Conservation (phyloP, 345 rosid genomes). For the Brassica incana region DNA sequence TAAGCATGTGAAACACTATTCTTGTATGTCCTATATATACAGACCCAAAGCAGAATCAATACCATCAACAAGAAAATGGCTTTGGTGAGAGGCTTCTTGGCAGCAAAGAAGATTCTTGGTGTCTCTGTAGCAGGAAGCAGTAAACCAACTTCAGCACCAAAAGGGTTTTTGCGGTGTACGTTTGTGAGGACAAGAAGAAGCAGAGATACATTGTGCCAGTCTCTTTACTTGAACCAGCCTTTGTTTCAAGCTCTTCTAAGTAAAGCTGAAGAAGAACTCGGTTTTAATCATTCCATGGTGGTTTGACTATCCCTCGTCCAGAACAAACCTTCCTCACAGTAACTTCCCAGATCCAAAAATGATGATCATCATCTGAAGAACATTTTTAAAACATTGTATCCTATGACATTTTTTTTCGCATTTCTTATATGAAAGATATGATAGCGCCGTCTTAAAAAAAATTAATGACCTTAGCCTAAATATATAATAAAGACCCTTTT, state of each 20-base stretch:
- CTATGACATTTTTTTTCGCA: not conserved
- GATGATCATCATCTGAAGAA: constrained; percentile 20
- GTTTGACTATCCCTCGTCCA: constrained; percentile 52
- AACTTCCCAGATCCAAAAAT: constrained; percentile 37
- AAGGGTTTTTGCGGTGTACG: constrained; percentile 50
- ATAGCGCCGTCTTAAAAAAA: not conserved
- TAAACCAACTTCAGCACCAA: constrained; percentile 33
- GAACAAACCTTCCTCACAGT: constrained; percentile 43
- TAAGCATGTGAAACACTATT: constrained; percentile 26
- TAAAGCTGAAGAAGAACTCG: constrained; percentile 52
- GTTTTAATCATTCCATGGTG: constrained; percentile 49
- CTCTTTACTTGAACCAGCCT: constrained; percentile 43
- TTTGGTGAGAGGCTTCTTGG: constrained; percentile 19
- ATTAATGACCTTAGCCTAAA: too few species aligned
- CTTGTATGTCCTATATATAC: constrained; percentile 26
- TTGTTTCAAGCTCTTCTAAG: constrained; percentile 46
- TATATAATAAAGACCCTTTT: too few species aligned
- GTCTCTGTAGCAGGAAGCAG: too few species aligned
- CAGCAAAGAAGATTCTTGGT: too few species aligned
- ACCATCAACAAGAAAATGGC: constrained; percentile 19
- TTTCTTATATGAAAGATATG: constrained; percentile 8
- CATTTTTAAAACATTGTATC: not conserved
- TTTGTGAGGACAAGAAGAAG: constrained; percentile 40
- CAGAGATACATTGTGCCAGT: constrained; percentile 51
- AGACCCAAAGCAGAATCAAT: not conserved